These are phyloP conservation scores for Nephromyces sp. DNA, from an alignment of 169 alveolate species.

Conservation along the genomic window DNA sequence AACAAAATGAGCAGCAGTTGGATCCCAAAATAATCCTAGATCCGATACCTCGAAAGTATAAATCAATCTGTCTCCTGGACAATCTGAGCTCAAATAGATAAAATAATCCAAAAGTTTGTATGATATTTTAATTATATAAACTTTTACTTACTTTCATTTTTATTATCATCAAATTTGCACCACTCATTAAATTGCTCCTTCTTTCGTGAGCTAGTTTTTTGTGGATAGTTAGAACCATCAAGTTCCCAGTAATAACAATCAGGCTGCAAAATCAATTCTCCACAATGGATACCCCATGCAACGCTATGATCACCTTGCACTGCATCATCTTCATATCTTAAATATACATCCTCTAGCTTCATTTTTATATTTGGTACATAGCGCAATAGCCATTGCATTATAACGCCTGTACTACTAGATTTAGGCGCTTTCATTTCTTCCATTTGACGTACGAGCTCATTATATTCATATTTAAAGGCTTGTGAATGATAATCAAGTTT, in stretches of 20 bases:
- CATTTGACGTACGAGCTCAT: not conserved
- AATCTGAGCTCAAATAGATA: not conserved
- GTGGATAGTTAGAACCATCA: not conserved
- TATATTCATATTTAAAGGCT: too few relatives aligned
- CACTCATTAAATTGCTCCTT: not conserved
- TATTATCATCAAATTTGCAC: too few relatives aligned
- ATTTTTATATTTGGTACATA: not conserved
- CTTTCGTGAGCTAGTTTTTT: not conserved
- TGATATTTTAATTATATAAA: too few relatives aligned
- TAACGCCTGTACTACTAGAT: not conserved
- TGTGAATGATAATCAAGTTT: too few relatives aligned
- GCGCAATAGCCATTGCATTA: not conserved
- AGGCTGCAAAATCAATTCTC: not conserved
- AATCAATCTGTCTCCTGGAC: not conserved
- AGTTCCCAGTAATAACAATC: not conserved
- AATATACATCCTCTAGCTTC: not conserved
- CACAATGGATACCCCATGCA: not conserved
- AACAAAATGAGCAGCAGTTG: not conserved
- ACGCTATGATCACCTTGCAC: not conserved
- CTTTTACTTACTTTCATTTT: too few relatives aligned
- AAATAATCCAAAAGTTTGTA: not conserved
- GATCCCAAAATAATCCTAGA: not conserved
- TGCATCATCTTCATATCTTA: not conserved
- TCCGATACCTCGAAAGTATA: not conserved
- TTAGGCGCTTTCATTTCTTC: not conserved